phyloP scores from a whole-genome alignment of 1,284 basidiomycete species.

The Tetrapyrgos nigripes region DNA sequence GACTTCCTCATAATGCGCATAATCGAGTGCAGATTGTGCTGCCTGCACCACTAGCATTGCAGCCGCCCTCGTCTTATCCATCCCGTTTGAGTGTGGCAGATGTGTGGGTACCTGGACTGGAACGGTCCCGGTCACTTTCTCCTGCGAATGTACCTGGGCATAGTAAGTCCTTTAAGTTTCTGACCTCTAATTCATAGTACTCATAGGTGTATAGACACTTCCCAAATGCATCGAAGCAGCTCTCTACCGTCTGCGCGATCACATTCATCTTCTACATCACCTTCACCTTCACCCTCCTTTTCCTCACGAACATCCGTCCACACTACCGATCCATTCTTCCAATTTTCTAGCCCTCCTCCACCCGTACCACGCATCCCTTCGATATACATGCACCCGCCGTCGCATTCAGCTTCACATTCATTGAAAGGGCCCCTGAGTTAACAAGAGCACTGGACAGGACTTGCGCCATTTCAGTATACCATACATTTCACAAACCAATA shows the following conservation, averaged over 20 bases:
- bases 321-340: conserved; percentile 9
- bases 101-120: conserved; percentile 3
- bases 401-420: not conserved
- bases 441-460: not conserved
- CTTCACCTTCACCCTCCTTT: not conserved
- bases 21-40: conserved; percentile 65
- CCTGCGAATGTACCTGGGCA: too few species aligned
- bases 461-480: not conserved
- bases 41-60: conserved; percentile 57
- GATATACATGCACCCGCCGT: not conserved
- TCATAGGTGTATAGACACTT: not conserved
- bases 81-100: conserved; percentile 7
- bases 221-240: conserved; percentile 1
- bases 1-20: conserved; percentile 53
- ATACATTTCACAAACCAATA: conserved; percentile 39
- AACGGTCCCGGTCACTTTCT: not conserved
- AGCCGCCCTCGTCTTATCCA: not conserved
- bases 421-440: not conserved
- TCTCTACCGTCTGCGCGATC: not conserved
- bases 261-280: not conserved
- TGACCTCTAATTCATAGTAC: not conserved
- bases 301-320: not conserved
- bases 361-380: conserved; percentile 13
- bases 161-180: not conserved
- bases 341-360: too few species aligned